Base-by-base conservation (phyloP, 768 basidiomycete genomes). In the Russula emetica region DNA sequence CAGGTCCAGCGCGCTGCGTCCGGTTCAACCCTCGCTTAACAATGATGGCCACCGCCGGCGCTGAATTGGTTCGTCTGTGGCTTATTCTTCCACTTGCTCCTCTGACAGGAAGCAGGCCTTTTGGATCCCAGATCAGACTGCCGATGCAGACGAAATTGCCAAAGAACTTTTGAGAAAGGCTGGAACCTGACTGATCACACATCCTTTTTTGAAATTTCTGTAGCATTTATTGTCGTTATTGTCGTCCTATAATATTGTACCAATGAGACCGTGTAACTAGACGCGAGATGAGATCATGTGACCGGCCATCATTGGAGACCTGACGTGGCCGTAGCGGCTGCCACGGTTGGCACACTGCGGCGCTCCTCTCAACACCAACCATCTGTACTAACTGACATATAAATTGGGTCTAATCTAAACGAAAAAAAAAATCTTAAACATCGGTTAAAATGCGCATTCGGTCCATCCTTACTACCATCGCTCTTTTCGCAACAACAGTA, bases 1-100 rank as follows among this genome's bases (percentile, higher is more conserved):
- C 86, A 1, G 91, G 91, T 5, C 88, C 92, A 34, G 83, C 87
- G 26, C 79, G 97, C 71, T 94, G 92, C 63, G 90, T 97, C 2
- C 84, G 80, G 70, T 96, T 95, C 73, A 98, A 97, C 72, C 94
- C 95, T 9, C 83, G 91, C 62, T 81, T 83, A 64, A 87, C 88
- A 34, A 96, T 98, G 93, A 80, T 98, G 80, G 86, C 83, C 62
- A 85, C 84, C 13, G 92, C 91, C 30, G 92, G 93, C 20, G 79
- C 83, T 64, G 92, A 95, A 72, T 72, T 97, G 78, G 95, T 94
- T 68, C 67, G 81, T 74, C 66, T 52, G 61, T 52, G 5, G n/a
- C 28, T 24, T 49, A 36, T 9, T 32, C 36, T 61, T 54, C 5
- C 0, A 0, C 60, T 54, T 44, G 52, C 42, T 14, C 10, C 5